phyloP scores from a whole-genome alignment of 2,329 filamentous ascomycete species.

The Colletotrichum tropicale region DNA sequence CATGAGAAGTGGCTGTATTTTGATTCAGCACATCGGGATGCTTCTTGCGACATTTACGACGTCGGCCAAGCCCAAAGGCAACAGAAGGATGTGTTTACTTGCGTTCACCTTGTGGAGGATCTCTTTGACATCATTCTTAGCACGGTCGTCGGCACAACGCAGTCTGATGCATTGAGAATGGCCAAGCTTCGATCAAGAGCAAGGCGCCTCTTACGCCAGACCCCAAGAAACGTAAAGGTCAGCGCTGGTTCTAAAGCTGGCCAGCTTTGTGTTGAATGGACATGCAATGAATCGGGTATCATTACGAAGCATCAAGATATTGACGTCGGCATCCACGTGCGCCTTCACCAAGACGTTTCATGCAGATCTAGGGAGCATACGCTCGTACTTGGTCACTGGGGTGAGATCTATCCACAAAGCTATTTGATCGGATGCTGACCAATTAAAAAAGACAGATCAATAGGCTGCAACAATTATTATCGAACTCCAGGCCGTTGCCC shows the following conservation, averaged over 20 bases:
- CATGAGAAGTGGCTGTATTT: background rate
- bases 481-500: too few species aligned
- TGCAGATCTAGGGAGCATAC: background rate
- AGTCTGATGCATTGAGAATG: too few species aligned
- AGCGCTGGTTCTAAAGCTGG: rapidly evolving
- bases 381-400: rapidly evolving
- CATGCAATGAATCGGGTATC: background rate
- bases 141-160: background rate
- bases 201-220: background rate
- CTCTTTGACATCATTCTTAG: background rate
- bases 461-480: too few species aligned
- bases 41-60: background rate
- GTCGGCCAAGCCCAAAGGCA: background rate
- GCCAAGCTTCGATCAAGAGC: background rate
- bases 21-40: background rate
- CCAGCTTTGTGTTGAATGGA: background rate
- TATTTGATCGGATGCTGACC: too few species aligned
- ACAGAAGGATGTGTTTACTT: background rate
- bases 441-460: too few species aligned
- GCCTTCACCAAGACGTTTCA: background rate
- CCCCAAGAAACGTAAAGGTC: background rate
- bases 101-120: background rate
- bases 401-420: background rate
- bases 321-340: background rate
- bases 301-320: background rate